Base-by-base conservation (phyloP, 2,329 filamentous ascomycete species). In the Verticillium alfalfae region DNA sequence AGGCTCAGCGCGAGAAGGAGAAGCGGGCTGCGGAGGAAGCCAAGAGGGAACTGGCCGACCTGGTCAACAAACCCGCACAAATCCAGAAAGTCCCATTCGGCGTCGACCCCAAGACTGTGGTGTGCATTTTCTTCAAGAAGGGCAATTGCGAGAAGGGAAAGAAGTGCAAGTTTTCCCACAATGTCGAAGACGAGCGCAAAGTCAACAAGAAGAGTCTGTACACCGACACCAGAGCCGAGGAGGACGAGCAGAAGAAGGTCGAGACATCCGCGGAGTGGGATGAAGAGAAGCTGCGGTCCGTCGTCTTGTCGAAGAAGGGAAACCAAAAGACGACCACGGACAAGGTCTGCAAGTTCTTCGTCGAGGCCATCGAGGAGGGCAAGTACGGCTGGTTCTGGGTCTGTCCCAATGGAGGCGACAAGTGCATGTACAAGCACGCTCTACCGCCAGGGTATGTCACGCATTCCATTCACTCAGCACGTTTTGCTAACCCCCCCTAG, bases 381-480 rank as follows among this genome's bases (percentile, higher is more conserved):
- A 99, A 98, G 78, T 99, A 99, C 71, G 95, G 95, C 65, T 99
- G 95, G 95, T 98, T 99, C 79, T 99, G 95, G 95, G 84, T 88
- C 63, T 99, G 95, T 84, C 95, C 95, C 56, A 98, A 98, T 72
- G 93, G 93, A 67, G 94, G 91, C 66, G 90, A 99, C 73, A 92
- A 97, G 78, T 99, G 95, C 90, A 98, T 95, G 89, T 99, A 99
- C 75, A 93, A 91, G 78, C 95, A 99, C 76, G 93, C 91, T 71
- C 83, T 99, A 70, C 95, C 96, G 69, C 91, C 93, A 71, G 95
- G 95, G 91, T 96, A 86, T 72, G 90, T 86, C 60, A 6, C 60
- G 63, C 22, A 10, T 36, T 15, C 13, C 7, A 31, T 36, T 36
- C 15, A 16, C 37, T n/a, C 26, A 34, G 8, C 8, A 22, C 26